Evolutionary conservation across 352 stramenopile species (phyloP), one percentile per base, ranked within the genome.

Genomic region (Phytophthora colocasiae): DNA sequence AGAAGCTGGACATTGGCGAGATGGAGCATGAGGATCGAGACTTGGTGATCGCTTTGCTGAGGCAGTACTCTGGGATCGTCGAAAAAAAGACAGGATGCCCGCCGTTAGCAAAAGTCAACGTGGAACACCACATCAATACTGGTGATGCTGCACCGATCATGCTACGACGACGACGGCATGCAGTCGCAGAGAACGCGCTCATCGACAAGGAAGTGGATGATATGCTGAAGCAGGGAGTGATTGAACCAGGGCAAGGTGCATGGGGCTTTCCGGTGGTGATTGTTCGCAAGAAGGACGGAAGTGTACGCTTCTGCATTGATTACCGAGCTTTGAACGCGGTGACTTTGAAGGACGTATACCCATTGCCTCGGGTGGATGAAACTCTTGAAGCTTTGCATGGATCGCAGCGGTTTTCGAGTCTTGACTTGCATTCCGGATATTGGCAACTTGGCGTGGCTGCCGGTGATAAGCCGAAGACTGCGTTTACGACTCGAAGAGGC

Each of bases 201-300:
- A 69, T 69, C 1, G 53, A 54, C 2, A 58, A 56, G 6, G 14
- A 76, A 17, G 34, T 69, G 8, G 15, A 66, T 6, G 38, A 67
- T 10, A 75, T 71, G 67, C 45, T 68, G 11, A 8, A 29, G 0
- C 4, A 66, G 1, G 61, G 46, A 4, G 50, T 75, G 57, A 31
- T 71, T 24, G 56, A 75, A 36, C 29, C 40, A 43, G 61, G 48
- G 8, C 51, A 31, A 22, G 61, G 56, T 1, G 47, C 61, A 4
- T 77, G 63, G 68, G 58, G 63, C 8, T 69, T 71, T 38, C 68
- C 62, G 0, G 68, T 77, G 17, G 44, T 63, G 19, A 39, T 77
- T 0, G 63, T 69, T 0, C 34, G 1, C 0, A 51, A 51, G 26
- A 51, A 51, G 17, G 45, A 51, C 12, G 45, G 26, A 8, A 51